These are phyloP conservation scores for Lactarius hatsudake DNA, from an alignment of 768 basidiomycete species.

Conservation along the genomic window DNA sequence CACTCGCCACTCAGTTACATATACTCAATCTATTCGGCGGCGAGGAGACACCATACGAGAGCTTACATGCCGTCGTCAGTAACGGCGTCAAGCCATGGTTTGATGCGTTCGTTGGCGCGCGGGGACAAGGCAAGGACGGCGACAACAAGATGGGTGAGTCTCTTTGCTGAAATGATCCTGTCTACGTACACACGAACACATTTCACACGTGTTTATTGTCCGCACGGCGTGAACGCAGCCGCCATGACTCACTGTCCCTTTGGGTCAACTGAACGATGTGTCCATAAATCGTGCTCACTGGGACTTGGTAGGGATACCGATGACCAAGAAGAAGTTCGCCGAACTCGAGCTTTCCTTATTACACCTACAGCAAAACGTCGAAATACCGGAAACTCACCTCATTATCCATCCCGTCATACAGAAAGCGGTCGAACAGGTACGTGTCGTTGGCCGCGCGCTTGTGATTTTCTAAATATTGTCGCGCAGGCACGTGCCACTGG, in stretches of 20 bases:
- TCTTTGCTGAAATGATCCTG: not conserved
- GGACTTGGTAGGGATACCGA: slow-evolving; percentile 67
- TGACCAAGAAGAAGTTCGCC: slow-evolving; percentile 99
- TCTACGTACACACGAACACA: not conserved
- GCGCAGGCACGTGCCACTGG: slow-evolving; percentile 46
- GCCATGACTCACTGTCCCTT: not conserved
- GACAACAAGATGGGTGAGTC: slow-evolving; percentile 77
- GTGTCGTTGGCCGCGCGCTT: not conserved
- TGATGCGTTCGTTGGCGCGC: slow-evolving; percentile 91
- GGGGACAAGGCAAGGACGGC: slow-evolving; percentile 68
- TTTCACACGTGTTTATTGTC: not conserved
- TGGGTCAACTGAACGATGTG: not conserved
- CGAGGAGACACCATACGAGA: slow-evolving; percentile 91
- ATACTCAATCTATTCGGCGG: slow-evolving; percentile 89
- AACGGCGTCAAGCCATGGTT: slow-evolving; percentile 97
- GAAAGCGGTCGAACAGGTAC: slow-evolving; percentile 70
- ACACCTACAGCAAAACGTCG: slow-evolving; percentile 97
- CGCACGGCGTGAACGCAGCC: not conserved
- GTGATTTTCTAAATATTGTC: not conserved
- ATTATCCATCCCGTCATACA: slow-evolving; percentile 89
- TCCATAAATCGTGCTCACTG: slow-evolving; percentile 1
- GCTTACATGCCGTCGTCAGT: slow-evolving; percentile 92
- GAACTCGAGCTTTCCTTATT: slow-evolving; percentile 92
- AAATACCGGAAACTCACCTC: slow-evolving; percentile 95
- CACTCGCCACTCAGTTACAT: slow-evolving; percentile 84